phyloP scores from a whole-genome alignment of 2,329 filamentous ascomycete species.

The Conoideocrella luteorostrata region DNA sequence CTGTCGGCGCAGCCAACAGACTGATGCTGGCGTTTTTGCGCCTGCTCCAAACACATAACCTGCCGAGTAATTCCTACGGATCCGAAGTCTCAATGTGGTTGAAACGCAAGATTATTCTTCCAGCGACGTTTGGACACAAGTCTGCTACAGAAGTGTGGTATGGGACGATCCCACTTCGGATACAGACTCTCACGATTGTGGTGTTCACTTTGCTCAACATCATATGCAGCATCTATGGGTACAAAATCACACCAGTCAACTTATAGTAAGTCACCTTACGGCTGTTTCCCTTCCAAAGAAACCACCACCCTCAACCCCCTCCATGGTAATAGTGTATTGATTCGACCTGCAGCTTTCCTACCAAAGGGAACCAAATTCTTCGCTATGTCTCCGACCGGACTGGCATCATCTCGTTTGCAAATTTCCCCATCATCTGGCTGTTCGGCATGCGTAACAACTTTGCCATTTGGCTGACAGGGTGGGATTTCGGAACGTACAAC shows the following conservation, averaged over 20 bases:
- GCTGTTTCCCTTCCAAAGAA: too few species aligned
- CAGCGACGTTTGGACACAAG: conserved; percentile 37
- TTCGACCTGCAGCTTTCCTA: conserved; percentile 24
- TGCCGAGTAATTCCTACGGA: not conserved
- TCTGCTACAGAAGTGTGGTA: conserved; percentile 38
- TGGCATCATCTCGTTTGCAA: conserved; percentile 57
- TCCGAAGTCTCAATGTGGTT: conserved; percentile 19
- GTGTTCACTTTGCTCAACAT: conserved; percentile 33
- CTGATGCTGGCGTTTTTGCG: conserved; percentile 12
- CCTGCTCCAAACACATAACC: not conserved
- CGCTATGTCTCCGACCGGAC: conserved; percentile 58
- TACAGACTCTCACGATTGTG: conserved; percentile 35
- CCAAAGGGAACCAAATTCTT: conserved; percentile 27
- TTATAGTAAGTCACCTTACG: conserved; percentile 35
- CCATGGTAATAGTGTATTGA: not conserved
- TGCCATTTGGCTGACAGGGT: conserved; percentile 60
- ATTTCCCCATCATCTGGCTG: conserved; percentile 58
- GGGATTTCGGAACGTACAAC: conserved; percentile 61
- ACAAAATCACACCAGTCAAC: conserved; percentile 29
- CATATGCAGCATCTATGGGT: conserved; percentile 28
- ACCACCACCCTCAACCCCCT: not conserved
- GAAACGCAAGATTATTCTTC: conserved; percentile 27
- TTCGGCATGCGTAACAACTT: conserved; percentile 63
- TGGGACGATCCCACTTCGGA: conserved; percentile 36
- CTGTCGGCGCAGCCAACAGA: conserved; percentile 29